Base-by-base conservation (phyloP, 805 yeast genomes). In the Saturnispora diversa region DNA sequence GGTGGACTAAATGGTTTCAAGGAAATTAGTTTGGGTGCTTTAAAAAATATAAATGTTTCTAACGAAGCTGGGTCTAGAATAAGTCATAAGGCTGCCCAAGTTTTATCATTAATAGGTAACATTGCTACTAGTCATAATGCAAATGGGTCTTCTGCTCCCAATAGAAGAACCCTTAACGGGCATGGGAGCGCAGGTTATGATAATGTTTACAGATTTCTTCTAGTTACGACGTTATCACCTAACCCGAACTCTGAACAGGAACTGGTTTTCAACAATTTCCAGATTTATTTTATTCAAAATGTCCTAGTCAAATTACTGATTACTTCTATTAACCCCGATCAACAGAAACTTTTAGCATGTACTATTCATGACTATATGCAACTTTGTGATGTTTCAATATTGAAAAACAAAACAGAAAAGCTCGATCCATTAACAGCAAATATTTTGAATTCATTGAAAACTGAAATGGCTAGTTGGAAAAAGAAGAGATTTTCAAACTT, bases 341-440 rank as follows among this genome's bases (percentile, higher is more conserved):
- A 77, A 36, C 98, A 92, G 57, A 68, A 84, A 43, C 84, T 81
- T 53, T 69, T 87, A 26, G 95, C 96, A 0, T 82, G 75, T 58
- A 82, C 90, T 0, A 84, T 92, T 74, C 99, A 92, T 56, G 92
- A 86, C 47, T 78, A 80, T 36, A 61, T 92, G 38, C 77, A 77
- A 47, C 70, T 76, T 12, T 68, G 86, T 54, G 77, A 73, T 2
- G 59, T 50, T 35, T 45, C 56, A 6, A 16, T 31, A 12, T 48
- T 56, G 10, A 50, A 49, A 38, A 43, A 50, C 33, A 45, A 51
- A 9, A 26, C 47, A 23, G 61, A 67, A 12, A 65, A 64, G 40
- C 75, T 86, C 43, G 73, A 75, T 44, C 81, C 75, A 28, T 66
- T 78, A 23, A 72, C 94, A 1, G 77, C 74, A 50, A 73, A 87